Percentiles rank a stretch among this genome's conserved stretches.
Conservation (phyloP, 495 filamentous ascomycete genomes). For the Poronia punctata region DNA sequence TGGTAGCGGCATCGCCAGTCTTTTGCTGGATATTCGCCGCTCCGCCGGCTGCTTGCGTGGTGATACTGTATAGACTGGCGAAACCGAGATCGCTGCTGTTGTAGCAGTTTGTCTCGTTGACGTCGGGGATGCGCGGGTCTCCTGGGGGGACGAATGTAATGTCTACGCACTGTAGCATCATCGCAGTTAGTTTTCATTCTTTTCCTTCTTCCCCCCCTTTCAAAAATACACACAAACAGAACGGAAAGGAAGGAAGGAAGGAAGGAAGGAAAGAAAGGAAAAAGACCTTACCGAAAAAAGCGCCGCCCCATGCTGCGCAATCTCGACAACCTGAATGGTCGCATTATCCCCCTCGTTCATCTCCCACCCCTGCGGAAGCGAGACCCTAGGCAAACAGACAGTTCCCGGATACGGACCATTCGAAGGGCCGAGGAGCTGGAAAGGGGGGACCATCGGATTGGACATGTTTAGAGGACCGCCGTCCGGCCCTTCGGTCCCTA, state of each 20-base stretch:
- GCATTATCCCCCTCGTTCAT: conserved; percentile 80
- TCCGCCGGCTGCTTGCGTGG: conserved; percentile 29
- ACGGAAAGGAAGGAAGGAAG: background rate
- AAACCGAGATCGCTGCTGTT: conserved; percentile 71
- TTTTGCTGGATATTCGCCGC: conserved; percentile 21
- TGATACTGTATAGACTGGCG: conserved; percentile 64
- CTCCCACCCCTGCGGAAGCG: conserved; percentile 66
- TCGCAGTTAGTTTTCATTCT: conserved; percentile 8
- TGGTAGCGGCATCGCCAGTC: too few relatives aligned
- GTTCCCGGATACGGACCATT: conserved; percentile 78
- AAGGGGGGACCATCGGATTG: conserved; percentile 70
- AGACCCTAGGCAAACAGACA: conserved; percentile 84
- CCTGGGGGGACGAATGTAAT: conserved; percentile 66
- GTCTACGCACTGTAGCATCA: conserved; percentile 70
- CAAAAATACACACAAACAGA: background rate
- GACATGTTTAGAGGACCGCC: conserved; percentile 76
- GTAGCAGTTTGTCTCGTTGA: conserved; percentile 75
- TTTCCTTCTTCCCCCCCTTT: background rate
- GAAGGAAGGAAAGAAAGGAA: background rate
- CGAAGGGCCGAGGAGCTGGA: conserved; percentile 77
- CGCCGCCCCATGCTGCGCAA: conserved; percentile 80
- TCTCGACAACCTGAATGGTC: conserved; percentile 90
- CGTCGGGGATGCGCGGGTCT: conserved; percentile 55
- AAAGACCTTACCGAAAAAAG: conserved; percentile 82
- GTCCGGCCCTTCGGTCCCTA: conserved; percentile 59